Base-by-base conservation (phyloP, 2,329 filamentous ascomycete species). In the Trichophyton verrucosum region DNA sequence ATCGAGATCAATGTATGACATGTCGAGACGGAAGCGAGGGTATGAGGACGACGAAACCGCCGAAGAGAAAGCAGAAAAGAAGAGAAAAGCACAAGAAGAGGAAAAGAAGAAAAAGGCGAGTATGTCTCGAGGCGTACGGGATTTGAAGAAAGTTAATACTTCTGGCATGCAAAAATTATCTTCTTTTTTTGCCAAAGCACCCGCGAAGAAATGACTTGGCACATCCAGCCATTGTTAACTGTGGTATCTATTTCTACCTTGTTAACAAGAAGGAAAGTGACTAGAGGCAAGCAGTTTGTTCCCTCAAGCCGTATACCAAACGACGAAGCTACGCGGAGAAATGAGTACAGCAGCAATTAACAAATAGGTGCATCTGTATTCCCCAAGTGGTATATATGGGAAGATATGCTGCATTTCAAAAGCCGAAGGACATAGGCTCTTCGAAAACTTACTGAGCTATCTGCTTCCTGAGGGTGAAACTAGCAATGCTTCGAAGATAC, bases 131-230 rank as follows among this genome's bases (percentile, higher is more conserved):
- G 91, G 84, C 0, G 84, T 96, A 1, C 86, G 85, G 70, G 82
- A 91, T 56, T 72, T 99, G 69, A 88, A 88, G 72, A 99, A 97
- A 76, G 92, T 91, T 56, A 88, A 97, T 74, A 91, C 87, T 0
- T 83, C 76, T 22, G 94, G 94, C 1, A 99, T 99, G 94, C 94
- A 88, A 81, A 99, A 97, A 78, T 82, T 99, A 82, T 96, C 89
- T 71, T 83, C 86, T 64, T 99, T 99, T 76, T 99, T 99, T 73
- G 84, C 84, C 63, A 95, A 92, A 53, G 24, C 33, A 17, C 27
- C 59, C 9, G 51, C 51, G 11, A 57, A 57, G 38, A 61, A 61
- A 49, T 59, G 57, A 59, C 6, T 15, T 27, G 1, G 17, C n/a
- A 6, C 2, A 13, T 38, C 3, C 13, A 9, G 33, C 33, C 33